Conservation (phyloP, 345 rosid genomes). For the Eucalyptus lansdowneana region DNA sequence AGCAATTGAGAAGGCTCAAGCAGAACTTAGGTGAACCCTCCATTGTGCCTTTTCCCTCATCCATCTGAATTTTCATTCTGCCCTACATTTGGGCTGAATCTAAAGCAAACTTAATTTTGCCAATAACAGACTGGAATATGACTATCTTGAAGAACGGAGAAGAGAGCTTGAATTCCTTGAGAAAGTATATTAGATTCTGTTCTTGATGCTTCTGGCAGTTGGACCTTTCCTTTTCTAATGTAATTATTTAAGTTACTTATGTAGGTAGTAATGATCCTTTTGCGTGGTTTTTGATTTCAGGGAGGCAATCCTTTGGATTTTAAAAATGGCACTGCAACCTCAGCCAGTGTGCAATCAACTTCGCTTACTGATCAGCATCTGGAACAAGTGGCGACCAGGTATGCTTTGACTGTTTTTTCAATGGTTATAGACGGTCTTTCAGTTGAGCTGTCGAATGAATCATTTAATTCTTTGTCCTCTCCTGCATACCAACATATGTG, state of each 20-base stretch:
- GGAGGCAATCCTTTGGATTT: constrained; percentile 98
- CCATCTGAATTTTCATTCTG: neutral
- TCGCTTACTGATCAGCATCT: constrained; percentile 73
- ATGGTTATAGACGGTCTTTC: neutral
- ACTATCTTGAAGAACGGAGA: constrained; percentile 88
- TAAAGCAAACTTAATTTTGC: neutral
- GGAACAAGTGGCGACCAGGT: constrained; percentile 79
- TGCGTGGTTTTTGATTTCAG: constrained; percentile 21
- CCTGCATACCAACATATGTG: neutral
- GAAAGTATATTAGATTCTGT: constrained; percentile 50
- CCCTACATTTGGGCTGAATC: neutral
- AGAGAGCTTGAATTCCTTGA: constrained; percentile 90
- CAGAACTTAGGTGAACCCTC: constrained; percentile 65
- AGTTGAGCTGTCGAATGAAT: neutral
- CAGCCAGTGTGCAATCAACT: constrained; percentile 86
- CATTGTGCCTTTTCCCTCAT: neutral
- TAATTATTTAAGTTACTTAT: neutral
- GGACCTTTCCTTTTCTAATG: neutral
- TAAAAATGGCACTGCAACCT: constrained; percentile 59
- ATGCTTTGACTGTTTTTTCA: constrained; percentile 4
- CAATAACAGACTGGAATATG: constrained; percentile 82
- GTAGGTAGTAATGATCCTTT: neutral
- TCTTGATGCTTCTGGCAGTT: neutral
- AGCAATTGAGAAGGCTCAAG: constrained; percentile 88
- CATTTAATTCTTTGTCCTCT: neutral